Evolutionary conservation across 2,329 filamentous ascomycete genomes (phyloP), one percentile per base, ranked within the genome.

Genomic region (Beauveria brongniartii): DNA sequence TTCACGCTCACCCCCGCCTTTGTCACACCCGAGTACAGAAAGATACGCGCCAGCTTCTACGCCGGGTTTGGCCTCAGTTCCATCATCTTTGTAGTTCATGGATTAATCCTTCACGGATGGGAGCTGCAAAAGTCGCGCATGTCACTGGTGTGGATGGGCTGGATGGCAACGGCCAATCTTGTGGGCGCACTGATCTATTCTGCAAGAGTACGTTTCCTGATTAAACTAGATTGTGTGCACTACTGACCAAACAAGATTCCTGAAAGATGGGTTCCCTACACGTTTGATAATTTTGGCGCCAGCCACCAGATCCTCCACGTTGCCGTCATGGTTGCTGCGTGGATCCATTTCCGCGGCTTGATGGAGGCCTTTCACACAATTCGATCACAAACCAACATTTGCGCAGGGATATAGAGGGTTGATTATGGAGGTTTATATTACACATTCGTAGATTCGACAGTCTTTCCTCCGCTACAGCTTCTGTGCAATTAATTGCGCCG

Each of bases 21-120:
- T 41, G 54, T 56, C 40, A 57, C 64, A 3, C 61, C 62, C 9
- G 24, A 63, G 20, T 63, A 51, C 34, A 53, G 64, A 22, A 59
- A 37, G 20, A 57, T 52, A 52, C 61, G 64, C 2, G 64, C 63
- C 10, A 44, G 54, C 43, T 64, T 64, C 54, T 66, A 65, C 30
- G 60, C 57, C 5, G 65, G 61, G 9, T 66, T 66, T 44, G 64
- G 64, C 2, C 48, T 65, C 1, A 63, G 64, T 18, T 65, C 64
- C 16, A 47, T 66, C 7, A 44, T 65, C 6, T 65, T 64, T 16
- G 62, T 66, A 20, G 16, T 63, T 14, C 61, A 66, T 20, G 61
- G 61, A 2, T 9, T 64, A 7, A 10, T 62, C n/a, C 53, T 61
- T 7, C 51, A 64, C 37, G 64, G 64, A 3, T 65, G 64, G 64